Conservation (phyloP, 805 yeast genomes). For the Suhomyces sp. region DNA sequence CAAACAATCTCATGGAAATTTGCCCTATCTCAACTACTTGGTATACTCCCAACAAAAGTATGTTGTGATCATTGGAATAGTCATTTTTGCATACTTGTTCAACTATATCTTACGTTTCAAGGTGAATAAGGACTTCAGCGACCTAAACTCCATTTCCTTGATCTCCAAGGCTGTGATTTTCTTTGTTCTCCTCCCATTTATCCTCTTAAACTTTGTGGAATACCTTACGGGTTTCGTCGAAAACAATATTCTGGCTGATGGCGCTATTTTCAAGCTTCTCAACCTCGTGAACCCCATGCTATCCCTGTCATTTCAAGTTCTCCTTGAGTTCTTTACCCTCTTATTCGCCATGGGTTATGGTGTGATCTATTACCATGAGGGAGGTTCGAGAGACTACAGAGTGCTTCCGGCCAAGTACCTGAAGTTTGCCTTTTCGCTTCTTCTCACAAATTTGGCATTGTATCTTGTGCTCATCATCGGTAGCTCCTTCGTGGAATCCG, state of each 20-base stretch:
- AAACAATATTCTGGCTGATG: slow-evolving; percentile 11
- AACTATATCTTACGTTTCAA: slow-evolving; percentile 24
- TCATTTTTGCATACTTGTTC: slow-evolving; percentile 21
- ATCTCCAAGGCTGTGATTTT: slow-evolving; percentile 29
- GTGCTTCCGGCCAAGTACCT: slow-evolving; percentile 17
- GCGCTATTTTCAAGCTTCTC: neutral
- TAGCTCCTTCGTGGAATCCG: neutral
- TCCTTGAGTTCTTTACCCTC: slow-evolving; percentile 17
- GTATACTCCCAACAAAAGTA: slow-evolving; percentile 16
- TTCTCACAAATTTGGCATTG: slow-evolving; percentile 1
- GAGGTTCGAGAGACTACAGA: slow-evolving; percentile 22
- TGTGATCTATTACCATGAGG: slow-evolving; percentile 27
- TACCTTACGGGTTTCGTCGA: slow-evolving; percentile 5
- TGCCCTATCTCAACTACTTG: slow-evolving; percentile 17
- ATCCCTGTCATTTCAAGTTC: slow-evolving; percentile 1
- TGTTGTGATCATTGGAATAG: slow-evolving; percentile 15
- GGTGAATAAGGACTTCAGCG: slow-evolving; percentile 26
- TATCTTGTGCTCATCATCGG: neutral
- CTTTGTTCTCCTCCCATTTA: slow-evolving; percentile 22
- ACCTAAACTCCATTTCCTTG: slow-evolving; percentile 27
- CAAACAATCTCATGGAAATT: slow-evolving; percentile 28
- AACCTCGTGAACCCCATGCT: slow-evolving; percentile 4
- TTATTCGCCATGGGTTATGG: slow-evolving; percentile 38
- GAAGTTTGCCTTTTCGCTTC: slow-evolving; percentile 9
- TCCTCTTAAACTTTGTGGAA: slow-evolving; percentile 3